Evolutionary conservation across 805 yeast genomes (phyloP), one percentile per base, ranked within the genome.

Genomic region (Yarrowia yakushimensis): DNA sequence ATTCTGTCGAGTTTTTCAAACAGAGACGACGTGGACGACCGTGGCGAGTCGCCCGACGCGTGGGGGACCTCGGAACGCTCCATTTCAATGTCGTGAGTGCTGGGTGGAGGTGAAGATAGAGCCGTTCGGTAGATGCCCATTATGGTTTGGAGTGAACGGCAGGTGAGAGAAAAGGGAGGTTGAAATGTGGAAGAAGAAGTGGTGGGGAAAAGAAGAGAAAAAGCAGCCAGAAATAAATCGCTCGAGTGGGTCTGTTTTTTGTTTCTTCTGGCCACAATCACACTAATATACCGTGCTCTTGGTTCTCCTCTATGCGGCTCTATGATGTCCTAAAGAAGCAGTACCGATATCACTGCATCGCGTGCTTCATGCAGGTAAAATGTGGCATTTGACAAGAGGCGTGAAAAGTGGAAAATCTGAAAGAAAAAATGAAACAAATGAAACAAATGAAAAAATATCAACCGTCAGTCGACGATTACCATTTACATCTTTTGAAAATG

Each of bases 1-100:
- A 55, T 55, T 28, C 37, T 18, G 17, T 55, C 61, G 30, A 55
- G 61, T 11, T 41, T 55, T 55, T 55, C 61, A 31, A 55, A 55
- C 39, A 55, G 39, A 15, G 61, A 55, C 27, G 61, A 55, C n/a
- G 61, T 55, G 12, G 61, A 55, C 20, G 61, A 55, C 9, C 61
- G 36, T 5, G 61, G 61, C 36, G 61, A 55, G 45, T 36, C 59
- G n/a, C 9, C 27, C 13, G 37, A 28, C 27, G 48, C 46, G 30
- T 41, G n/a, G 0, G 34, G 25, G 3, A 6, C 25, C n/a, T 13
- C 33, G 6, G 33, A n/a, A 25, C 31, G 57, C 13, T 50, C 42
- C 43, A 52, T 20, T 25, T 52, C 59, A 9, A 52, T 52, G 10
- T 52, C 62, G n/a, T 57, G 50, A 52, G 60, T 36, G 17, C 8